These are phyloP conservation scores for Saccharomycopsis lassenensis DNA, from an alignment of 805 yeast genomes.

Conservation along the genomic window DNA sequence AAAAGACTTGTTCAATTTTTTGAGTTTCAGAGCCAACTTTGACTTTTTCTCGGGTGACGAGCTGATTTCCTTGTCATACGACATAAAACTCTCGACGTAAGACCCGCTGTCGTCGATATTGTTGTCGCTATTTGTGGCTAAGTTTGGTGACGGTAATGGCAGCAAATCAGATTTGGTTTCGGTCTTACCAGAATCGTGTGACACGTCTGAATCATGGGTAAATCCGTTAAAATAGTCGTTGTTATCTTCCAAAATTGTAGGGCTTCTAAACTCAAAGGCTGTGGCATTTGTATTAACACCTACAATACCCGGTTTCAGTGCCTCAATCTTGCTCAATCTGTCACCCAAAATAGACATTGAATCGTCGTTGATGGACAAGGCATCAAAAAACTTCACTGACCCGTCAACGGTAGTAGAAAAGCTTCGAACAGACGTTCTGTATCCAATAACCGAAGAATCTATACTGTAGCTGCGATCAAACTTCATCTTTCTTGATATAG, in stretches of 20 bases:
- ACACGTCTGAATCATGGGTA: too few relatives aligned
- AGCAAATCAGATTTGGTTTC: too few relatives aligned
- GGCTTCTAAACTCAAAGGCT: not conserved
- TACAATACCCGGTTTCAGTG: slow-evolving; percentile 11
- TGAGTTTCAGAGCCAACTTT: too few relatives aligned
- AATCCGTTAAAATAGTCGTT: too few relatives aligned
- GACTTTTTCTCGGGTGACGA: too few relatives aligned
- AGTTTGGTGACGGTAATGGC: too few relatives aligned
- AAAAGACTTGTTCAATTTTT: slow-evolving; percentile 3
- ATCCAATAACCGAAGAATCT: slow-evolving; percentile 16
- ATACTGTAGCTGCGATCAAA: slow-evolving; percentile 5
- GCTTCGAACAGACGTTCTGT: slow-evolving; percentile 11
- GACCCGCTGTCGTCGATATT: too few relatives aligned
- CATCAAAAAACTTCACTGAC: slow-evolving; percentile 13
- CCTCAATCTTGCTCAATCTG: slow-evolving; percentile 7
- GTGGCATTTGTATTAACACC: slow-evolving; percentile 12
- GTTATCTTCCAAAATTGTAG: too few relatives aligned
- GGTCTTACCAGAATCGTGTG: too few relatives aligned
- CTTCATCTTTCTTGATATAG: not conserved
- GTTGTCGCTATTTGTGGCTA: too few relatives aligned
- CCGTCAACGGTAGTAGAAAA: slow-evolving; percentile 9
- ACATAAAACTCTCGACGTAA: too few relatives aligned
- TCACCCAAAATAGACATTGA: not conserved
- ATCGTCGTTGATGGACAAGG: slow-evolving; percentile 13
- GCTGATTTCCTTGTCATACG: too few relatives aligned